Evolutionary conservation across 495 filamentous ascomycete genomes (phyloP), one percentile per base, ranked within the genome.

Genomic region (Aspergillus avenaceus): DNA sequence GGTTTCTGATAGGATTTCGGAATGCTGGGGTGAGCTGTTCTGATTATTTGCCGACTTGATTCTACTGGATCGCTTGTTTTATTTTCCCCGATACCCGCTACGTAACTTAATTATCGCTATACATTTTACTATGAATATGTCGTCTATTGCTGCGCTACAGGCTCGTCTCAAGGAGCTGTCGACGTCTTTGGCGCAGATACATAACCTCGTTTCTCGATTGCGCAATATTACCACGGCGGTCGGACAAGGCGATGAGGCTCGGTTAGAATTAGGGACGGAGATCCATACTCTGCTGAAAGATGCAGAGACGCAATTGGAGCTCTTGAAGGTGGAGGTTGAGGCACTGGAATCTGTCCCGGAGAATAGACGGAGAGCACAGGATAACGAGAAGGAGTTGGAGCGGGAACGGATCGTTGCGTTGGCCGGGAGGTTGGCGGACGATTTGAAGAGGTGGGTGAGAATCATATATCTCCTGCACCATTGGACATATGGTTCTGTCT

Each of bases 251-350:
- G 79, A 81, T 41, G 80, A 88, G 59, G 82, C 82, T 8, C 79
- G 86, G 26, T 49, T 84, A n/a, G 93, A 96, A 61, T 80, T 98
- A 8, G 81, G 81, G 42, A 68, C 80, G 19, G 89, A 93, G 62
- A 96, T 97, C 48, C 89, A 89, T 58, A 80, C 88, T 55, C 76
- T 78, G 45, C 70, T 98, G 41, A 87, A 89, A 59, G 88, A 93
- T 47, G 82, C 88, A 41, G 90, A 97, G 63, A 84, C 91, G 27
- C 88, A 96, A 49, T 77, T 96, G 41, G 92, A 96, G 62, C 65
- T 93, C 11, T 56, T 97, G 46, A 76, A 77, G 21, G 87, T 90
- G 53, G 90, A 96, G 45, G 81, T 91, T 36, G 81, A 84, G 47
- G 88, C 87, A 54, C 63, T 90, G 43, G 74, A 72, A 21, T 42